Base-by-base conservation (phyloP, 495 filamentous ascomycete species). In the Sabuloglossum arenarium region DNA sequence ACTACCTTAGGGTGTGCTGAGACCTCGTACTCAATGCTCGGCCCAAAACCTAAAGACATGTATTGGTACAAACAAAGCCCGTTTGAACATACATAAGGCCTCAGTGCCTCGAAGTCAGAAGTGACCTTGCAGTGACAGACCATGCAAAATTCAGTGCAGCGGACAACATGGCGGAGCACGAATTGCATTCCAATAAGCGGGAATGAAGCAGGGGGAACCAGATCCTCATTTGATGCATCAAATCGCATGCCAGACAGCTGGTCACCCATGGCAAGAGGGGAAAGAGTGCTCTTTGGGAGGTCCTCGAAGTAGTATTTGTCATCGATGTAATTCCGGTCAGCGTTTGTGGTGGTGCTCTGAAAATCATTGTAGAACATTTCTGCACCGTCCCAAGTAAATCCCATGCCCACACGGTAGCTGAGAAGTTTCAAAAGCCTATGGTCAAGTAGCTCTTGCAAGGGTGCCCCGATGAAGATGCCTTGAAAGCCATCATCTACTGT, bases 1-100 rank as follows among this genome's bases (percentile, higher is more conserved):
- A 94, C 84, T 0, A 94, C 89, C 39, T 81, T 75, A 9, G 88
- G 87, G 59, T 91, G 83, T 16, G 79, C 75, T 29, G 82, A 58
- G 30, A 97, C 85, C 62, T 94, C 88, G 63, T 86, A 77, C 63
- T 95, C 88, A 56, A 94, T 77, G 62, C 79, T 85, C 1, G 86
- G 82, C 0, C 89, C 89, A 65, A 94, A 81, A 0, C 86, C 88
- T 27, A 91, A 72, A n/a, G 75, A 74, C 78, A 95, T 85, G 69
- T 93, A 95, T 62, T 97, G 90, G 60, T 87, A 91, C 1, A 94
- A 69, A 63, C 90, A 97, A 8, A 97, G 72, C 3, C 75, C 76
- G 21, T 79, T 77, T 28, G 77, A 79, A 71, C 90, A 97, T 21
- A 95, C 87, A 61, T 91, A 95, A 0, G 90, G 90, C 58, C 88